phyloP scores from a whole-genome alignment of 2,329 filamentous ascomycete genomes.

The Escovopsis weberi region DNA sequence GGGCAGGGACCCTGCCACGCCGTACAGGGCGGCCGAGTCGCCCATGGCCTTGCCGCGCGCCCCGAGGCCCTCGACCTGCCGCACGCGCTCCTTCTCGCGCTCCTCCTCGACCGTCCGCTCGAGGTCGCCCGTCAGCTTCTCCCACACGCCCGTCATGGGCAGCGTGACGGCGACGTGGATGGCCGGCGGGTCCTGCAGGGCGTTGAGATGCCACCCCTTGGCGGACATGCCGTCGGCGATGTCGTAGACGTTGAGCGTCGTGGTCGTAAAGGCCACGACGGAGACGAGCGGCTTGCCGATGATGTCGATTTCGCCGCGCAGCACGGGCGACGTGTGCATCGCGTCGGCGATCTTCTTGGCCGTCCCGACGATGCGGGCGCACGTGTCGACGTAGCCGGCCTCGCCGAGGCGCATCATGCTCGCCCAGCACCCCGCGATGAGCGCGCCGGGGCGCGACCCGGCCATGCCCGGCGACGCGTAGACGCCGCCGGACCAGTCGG shows the following conservation, averaged over 20 bases:
- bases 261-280: conserved; percentile 77
- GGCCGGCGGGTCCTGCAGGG: conserved; percentile 78
- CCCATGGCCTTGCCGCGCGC: conserved; percentile 53
- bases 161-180: conserved; percentile 91
- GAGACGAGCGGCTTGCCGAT: conserved; percentile 77
- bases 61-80: conserved; percentile 53
- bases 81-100: conserved; percentile 65
- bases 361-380: conserved; percentile 74
- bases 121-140: conserved; percentile 62
- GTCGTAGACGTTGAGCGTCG: conserved; percentile 83
- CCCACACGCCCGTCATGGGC: conserved; percentile 68
- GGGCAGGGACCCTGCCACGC: conserved; percentile 84
- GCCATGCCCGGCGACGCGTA: conserved; percentile 90
- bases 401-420: conserved; percentile 81
- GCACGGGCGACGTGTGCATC: conserved; percentile 51
- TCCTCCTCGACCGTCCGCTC: conserved; percentile 54
- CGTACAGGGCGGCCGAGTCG: conserved; percentile 80
- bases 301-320: conserved; percentile 61
- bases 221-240: conserved; percentile 75
- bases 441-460: conserved; percentile 77
- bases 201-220: conserved; percentile 91
- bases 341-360: conserved; percentile 69
- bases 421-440: conserved; percentile 94
- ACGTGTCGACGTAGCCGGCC: conserved; percentile 73
- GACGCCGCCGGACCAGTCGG: conserved; percentile 90